These are phyloP conservation scores for Coemansia javaensis DNA, from an alignment of 192 early-diverging fungal genomes.

Conservation along the genomic window DNA sequence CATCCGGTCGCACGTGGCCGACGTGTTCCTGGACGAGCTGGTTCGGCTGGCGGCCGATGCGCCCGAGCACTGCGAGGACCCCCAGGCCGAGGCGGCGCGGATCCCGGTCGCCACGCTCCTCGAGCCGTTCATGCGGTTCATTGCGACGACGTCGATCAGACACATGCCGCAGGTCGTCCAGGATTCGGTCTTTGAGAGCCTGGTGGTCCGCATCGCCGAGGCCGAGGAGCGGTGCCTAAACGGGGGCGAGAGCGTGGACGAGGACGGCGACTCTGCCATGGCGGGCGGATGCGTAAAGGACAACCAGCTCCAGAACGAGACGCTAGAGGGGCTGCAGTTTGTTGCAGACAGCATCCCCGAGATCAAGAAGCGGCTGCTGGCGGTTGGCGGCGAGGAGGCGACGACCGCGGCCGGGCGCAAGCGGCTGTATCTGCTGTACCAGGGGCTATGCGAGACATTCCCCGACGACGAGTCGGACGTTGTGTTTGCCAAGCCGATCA, in stretches of 20 bases:
- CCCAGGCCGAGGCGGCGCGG: constrained; percentile 2
- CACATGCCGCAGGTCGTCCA: constrained; percentile 34
- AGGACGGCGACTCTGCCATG: not conserved
- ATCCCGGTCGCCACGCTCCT: constrained; percentile 40
- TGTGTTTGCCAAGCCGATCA: constrained; percentile 15
- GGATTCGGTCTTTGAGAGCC: constrained; percentile 40
- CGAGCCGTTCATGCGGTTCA: constrained; percentile 44
- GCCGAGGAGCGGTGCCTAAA: constrained; percentile 26
- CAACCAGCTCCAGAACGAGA: constrained; percentile 33
- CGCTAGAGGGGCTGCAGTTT: constrained; percentile 32
- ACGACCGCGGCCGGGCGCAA: constrained; percentile 25
- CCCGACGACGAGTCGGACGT: constrained; percentile 39
- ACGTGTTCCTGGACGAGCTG: constrained; percentile 45
- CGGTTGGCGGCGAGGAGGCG: constrained; percentile 27
- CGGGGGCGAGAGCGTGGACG: constrained; percentile 5
- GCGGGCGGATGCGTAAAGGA: constrained; percentile 1
- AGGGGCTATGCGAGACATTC: constrained; percentile 43
- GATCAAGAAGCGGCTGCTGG: constrained; percentile 35
- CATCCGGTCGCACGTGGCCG: constrained; percentile 33
- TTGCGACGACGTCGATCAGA: constrained; percentile 28
- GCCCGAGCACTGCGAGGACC: constrained; percentile 3
- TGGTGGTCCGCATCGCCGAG: constrained; percentile 45
- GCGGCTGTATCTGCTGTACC: constrained; percentile 38
- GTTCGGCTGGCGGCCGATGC: constrained; percentile 22
- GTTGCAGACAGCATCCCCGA: constrained; percentile 31